A percentile compares a stretch with the other conserved stretches of the same genome.
phyloP scores from a whole-genome alignment of 768 basidiomycete species.

The Termitomyces sp. region DNA sequence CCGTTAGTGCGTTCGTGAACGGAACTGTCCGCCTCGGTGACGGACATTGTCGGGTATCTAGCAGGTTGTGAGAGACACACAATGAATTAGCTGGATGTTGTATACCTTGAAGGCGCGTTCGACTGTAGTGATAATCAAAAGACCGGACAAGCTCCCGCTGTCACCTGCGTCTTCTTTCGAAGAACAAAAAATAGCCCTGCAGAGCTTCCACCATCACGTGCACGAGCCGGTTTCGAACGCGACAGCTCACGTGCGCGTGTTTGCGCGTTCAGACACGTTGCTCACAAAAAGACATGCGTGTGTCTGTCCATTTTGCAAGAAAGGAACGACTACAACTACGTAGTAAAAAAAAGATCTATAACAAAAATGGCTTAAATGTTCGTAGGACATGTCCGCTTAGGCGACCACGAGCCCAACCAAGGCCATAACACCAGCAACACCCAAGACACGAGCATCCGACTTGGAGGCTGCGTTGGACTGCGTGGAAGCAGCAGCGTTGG shows the following conservation, averaged over 20 bases:
- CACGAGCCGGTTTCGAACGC: constrained; percentile 1
- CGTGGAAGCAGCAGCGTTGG: constrained; percentile 7
- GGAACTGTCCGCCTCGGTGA: constrained; percentile 10
- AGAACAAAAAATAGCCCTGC: constrained; percentile 7
- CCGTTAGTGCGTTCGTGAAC: constrained; percentile 9
- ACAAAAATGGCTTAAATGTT: neutral
- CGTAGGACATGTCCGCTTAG: constrained; percentile 13
- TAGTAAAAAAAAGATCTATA: neutral
- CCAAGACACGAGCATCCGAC: constrained; percentile 25
- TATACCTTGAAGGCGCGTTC: constrained; percentile 8
- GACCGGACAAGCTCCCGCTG: constrained; percentile 1
- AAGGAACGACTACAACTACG: neutral
- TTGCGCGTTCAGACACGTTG: neutral
- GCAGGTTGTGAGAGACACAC: constrained; percentile 6
- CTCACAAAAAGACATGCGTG: neutral
- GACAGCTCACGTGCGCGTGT: constrained; percentile 16
- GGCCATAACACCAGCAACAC: constrained; percentile 45
- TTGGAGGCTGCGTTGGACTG: constrained; percentile 24
- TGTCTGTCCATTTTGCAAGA: neutral
- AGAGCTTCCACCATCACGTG: constrained; percentile 11
- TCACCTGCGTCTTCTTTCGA: constrained; percentile 7
- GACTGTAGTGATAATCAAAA: neutral
- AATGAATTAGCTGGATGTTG: neutral
- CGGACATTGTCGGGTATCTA: constrained; percentile 17
- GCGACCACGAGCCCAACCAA: constrained; percentile 45